Base-by-base conservation (phyloP, 2,329 filamentous ascomycete species). In the Chaetomiaceae sp. region DNA sequence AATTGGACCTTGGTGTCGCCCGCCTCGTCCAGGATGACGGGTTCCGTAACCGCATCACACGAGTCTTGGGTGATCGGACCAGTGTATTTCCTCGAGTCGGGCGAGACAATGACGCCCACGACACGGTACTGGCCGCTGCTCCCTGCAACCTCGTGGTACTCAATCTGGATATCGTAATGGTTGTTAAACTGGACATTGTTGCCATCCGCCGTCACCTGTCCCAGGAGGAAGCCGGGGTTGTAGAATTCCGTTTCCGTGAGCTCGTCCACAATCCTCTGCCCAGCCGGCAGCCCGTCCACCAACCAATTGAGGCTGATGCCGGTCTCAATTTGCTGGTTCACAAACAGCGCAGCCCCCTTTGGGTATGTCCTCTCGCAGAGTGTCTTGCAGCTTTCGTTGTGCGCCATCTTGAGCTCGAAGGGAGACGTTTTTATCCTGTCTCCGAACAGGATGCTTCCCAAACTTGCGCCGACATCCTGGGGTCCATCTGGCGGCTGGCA, bases 371-470 rank as follows among this genome's bases (percentile, higher is more conserved):
- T 77, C 25, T 78, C 73, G 71, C 94, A 99, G 3, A 95, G 77
- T 15, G 80, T 71, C 69, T 92, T 94, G 76, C 94, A 99, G 0
- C 85, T 85, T 71, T 96, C 88, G 68, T 99, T 94, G 58, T 83
- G 75, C 51, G 74, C 83, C 91, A 99, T 96, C 61, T 83, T 81
- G 56, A 97, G 76, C 66, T 96, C 84, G 66, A 95, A 96, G 0
- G 92, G 89, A 33, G 92, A 97, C n/a, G 90, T 95, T 74, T 90
- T 90, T 74, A 99, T 99, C 53, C 94, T 84, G 73, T 99, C 94
- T 62, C 94, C 94, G 64, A 99, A 99, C 47, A 99, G 73, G 67
- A 99, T 99, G 76, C 92, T 96, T 22, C 94, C 94, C 59, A 99
- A 72, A 60, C 89, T 94, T 73, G 96, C 94, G 37, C 89, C 85